These are phyloP conservation scores for Didymella lethalis DNA, from an alignment of 2,329 filamentous ascomycete genomes.

Conservation along the genomic window DNA sequence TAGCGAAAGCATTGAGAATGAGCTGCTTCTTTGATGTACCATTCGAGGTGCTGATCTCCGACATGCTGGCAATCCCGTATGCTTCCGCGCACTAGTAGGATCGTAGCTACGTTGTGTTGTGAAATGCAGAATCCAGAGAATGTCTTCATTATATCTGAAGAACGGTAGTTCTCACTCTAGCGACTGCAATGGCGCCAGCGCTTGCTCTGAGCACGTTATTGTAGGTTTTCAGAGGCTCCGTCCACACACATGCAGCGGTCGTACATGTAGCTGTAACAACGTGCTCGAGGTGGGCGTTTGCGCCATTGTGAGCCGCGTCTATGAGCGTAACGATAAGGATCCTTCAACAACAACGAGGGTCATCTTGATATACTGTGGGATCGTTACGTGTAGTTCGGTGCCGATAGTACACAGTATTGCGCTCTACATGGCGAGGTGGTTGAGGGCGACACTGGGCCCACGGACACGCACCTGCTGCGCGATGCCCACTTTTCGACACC, in stretches of 20 bases:
- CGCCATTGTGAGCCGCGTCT: conserved; percentile 1
- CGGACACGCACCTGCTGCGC: background rate
- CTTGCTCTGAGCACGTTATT: background rate
- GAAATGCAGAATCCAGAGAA: background rate
- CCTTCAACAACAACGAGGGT: background rate
- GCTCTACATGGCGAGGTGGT: background rate
- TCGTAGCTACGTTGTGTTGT: background rate
- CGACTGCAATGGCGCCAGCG: background rate
- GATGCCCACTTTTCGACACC: background rate
- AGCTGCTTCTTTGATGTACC: background rate
- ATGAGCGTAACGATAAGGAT: background rate
- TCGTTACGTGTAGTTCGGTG: background rate
- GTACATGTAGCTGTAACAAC: background rate
- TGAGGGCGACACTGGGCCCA: background rate
- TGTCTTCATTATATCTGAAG: background rate
- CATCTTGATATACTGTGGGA: background rate
- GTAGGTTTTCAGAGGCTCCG: too few species aligned
- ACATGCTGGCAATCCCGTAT: background rate
- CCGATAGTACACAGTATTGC: background rate
- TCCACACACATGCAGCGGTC: background rate
- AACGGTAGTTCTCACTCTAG: too few species aligned
- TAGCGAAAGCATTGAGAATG: conserved; percentile 11
- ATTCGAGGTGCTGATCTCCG: background rate
- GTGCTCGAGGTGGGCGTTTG: conserved; percentile 4
- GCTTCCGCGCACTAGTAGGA: too few species aligned